A percentile compares a stretch with the other conserved stretches of the same genome.
phyloP scores from a whole-genome alignment of 257 asterid species.

The Orobanche coerulescens region DNA sequence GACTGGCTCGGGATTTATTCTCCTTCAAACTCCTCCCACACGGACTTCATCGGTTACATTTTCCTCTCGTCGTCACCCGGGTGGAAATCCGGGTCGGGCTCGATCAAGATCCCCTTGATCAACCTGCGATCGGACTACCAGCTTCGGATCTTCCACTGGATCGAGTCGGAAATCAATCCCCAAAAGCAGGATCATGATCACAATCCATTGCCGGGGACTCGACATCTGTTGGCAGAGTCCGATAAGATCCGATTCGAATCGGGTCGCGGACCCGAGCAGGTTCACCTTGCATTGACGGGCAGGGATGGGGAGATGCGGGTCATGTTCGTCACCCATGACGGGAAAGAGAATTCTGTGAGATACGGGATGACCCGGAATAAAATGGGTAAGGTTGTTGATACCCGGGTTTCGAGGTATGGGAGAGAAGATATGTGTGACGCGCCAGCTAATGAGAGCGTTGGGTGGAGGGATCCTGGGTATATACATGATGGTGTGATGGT shows the following conservation, averaged over 20 bases:
- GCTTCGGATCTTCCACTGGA: constrained; percentile 85
- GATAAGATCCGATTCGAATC: constrained; percentile 40
- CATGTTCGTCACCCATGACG: constrained; percentile 84
- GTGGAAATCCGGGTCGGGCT: constrained; percentile 82
- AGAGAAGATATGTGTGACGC: constrained; percentile 80
- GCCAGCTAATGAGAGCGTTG: constrained; percentile 73
- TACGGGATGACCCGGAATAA: constrained; percentile 45
- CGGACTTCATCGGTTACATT: constrained; percentile 61
- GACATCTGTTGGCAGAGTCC: constrained; percentile 59
- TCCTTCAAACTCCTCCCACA: constrained; percentile 51
- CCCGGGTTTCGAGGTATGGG: constrained; percentile 61
- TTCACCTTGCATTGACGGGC: constrained; percentile 74
- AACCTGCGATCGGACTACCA: constrained; percentile 67
- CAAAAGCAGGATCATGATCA: constrained; percentile 65
- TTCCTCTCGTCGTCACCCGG: constrained; percentile 60
- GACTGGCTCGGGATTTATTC: constrained; percentile 91
- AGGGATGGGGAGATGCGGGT: constrained; percentile 83
- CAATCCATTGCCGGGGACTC: constrained; percentile 78
- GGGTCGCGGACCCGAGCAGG: constrained; percentile 83
- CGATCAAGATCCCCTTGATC: constrained; percentile 56
- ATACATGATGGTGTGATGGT: constrained; percentile 78
- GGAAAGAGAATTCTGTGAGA: constrained; percentile 50
- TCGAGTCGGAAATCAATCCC: constrained; percentile 54
- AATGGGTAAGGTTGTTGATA: constrained; percentile 36
- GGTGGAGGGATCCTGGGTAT: constrained; percentile 97